Evolutionary conservation across 345 rosid species (phyloP).

Genomic region (Aquilaria sinensis): DNA sequence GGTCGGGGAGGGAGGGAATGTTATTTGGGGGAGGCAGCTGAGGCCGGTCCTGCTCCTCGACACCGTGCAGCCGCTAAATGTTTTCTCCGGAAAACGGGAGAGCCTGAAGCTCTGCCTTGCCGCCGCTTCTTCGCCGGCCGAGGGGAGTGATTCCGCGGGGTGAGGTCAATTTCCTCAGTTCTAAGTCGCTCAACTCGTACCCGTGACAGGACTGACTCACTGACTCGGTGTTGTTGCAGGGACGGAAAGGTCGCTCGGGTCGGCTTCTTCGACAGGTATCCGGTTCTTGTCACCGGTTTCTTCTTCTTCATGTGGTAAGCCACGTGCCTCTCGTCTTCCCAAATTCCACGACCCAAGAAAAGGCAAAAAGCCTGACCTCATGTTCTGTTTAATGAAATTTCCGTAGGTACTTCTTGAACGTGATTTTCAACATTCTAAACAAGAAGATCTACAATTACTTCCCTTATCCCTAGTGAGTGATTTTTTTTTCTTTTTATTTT

Average conservation of each 20-base stretch:
- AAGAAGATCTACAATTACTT: conserved; percentile 98
- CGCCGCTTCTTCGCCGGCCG: conserved; percentile 68
- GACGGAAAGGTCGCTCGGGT: conserved; percentile 45
- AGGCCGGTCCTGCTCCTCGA: conserved; percentile 66
- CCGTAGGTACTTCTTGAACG: conserved; percentile 82
- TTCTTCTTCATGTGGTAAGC: conserved; percentile 98
- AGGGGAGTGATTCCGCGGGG: conserved; percentile 91
- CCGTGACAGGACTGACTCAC: conserved; percentile 27
- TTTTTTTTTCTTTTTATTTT: background rate
- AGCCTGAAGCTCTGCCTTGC: conserved; percentile 45
- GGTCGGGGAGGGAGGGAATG: conserved; percentile 65
- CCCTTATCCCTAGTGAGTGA: conserved; percentile 90
- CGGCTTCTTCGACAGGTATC: conserved; percentile 67
- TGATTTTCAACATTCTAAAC: conserved; percentile 94
- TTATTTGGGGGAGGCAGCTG: conserved; percentile 82
- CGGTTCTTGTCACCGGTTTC: conserved; percentile 80
- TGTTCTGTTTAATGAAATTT: background rate
- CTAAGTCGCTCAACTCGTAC: conserved; percentile 20
- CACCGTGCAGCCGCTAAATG: conserved; percentile 12
- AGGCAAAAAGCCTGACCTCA: background rate
- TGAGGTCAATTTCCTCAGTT: conserved; percentile 85
- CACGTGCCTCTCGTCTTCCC: background rate
- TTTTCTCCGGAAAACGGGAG: conserved; percentile 28
- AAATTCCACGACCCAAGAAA: background rate
- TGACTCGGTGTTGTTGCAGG: conserved; percentile 38